These are phyloP conservation scores for Coniferiporia sulphurascens DNA, from an alignment of 1,284 basidiomycete species.

Conservation along the genomic window DNA sequence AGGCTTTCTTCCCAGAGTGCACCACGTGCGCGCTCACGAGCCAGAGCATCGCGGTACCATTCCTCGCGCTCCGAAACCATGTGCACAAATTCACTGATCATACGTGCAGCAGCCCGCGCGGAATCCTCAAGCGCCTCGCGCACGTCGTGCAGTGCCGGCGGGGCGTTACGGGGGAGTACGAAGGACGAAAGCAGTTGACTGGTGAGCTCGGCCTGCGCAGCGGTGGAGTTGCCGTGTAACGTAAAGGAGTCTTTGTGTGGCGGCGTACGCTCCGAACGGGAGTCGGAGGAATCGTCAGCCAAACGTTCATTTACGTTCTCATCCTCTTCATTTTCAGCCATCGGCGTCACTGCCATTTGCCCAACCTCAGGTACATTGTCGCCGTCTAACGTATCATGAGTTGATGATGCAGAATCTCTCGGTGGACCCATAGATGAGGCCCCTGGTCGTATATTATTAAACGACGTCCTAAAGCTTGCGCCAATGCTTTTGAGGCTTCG, in stretches of 20 bases:
- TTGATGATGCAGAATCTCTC: constrained; percentile 10
- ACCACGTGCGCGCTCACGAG: constrained; percentile 61
- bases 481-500: constrained; percentile 4
- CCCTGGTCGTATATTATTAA: constrained; percentile 1
- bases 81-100: constrained; percentile 65
- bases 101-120: constrained; percentile 49
- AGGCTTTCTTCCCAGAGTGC: constrained; percentile 91
- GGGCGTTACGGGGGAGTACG: constrained; percentile 32
- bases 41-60: constrained; percentile 65
- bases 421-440: background rate
- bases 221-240: constrained; percentile 69
- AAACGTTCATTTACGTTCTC: constrained; percentile 30
- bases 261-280: constrained; percentile 30
- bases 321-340: constrained; percentile 33
- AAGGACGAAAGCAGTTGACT: constrained; percentile 60
- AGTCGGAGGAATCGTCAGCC: constrained; percentile 28
- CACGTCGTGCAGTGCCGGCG: constrained; percentile 41
- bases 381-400: constrained; percentile 13
- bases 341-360: constrained; percentile 10
- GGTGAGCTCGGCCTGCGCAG: constrained; percentile 79
- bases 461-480: constrained; percentile 10
- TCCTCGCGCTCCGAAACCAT: constrained; percentile 82
- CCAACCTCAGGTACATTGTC: background rate
- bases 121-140: constrained; percentile 62
- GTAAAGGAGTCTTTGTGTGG: constrained; percentile 71